Percentiles rank a stretch among this genome's conserved stretches.
Conservation (phyloP, 495 filamentous ascomycete genomes). For the Margaritispora aquatica region DNA sequence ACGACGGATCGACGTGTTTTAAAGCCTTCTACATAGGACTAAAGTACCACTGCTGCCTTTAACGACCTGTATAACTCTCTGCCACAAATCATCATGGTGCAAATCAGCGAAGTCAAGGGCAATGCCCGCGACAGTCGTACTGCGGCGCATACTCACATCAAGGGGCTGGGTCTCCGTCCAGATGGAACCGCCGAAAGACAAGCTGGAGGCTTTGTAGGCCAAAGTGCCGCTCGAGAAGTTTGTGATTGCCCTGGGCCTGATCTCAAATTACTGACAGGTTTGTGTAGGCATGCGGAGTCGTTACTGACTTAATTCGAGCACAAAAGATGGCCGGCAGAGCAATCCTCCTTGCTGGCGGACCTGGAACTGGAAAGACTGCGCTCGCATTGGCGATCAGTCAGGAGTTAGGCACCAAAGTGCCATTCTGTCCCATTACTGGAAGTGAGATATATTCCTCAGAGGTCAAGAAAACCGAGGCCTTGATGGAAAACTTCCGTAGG, state of each 20-base stretch:
- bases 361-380: slow-evolving; percentile 95
- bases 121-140: slow-evolving; percentile 93
- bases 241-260: not conserved
- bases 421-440: slow-evolving; percentile 93
- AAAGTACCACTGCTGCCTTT: no score
- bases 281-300: slow-evolving; percentile 75
- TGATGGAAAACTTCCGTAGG: slow-evolving; percentile 97
- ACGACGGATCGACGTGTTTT: not conserved
- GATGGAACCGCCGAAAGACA: slow-evolving; percentile 77
- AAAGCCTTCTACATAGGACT: not conserved
- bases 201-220: slow-evolving; percentile 81
- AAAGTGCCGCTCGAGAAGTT: slow-evolving; percentile 81
- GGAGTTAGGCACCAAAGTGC: slow-evolving; percentile 93
- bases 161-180: slow-evolving; percentile 74
- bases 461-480: slow-evolving; percentile 96
- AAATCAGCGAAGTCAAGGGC: slow-evolving; percentile 93
- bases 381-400: slow-evolving; percentile 90
- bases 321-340: slow-evolving; percentile 97
- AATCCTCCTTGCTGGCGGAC: slow-evolving; percentile 83
- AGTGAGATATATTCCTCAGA: slow-evolving; percentile 96
- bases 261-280: not conserved
- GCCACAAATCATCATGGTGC: slow-evolving; percentile 60
- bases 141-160: slow-evolving; percentile 95
- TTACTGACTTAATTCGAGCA: slow-evolving; percentile 88
- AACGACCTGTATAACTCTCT: not conserved